Evolutionary conservation across 768 basidiomycete species (phyloP), one percentile per base, ranked within the genome.

Genomic region (Suillus weaverae): DNA sequence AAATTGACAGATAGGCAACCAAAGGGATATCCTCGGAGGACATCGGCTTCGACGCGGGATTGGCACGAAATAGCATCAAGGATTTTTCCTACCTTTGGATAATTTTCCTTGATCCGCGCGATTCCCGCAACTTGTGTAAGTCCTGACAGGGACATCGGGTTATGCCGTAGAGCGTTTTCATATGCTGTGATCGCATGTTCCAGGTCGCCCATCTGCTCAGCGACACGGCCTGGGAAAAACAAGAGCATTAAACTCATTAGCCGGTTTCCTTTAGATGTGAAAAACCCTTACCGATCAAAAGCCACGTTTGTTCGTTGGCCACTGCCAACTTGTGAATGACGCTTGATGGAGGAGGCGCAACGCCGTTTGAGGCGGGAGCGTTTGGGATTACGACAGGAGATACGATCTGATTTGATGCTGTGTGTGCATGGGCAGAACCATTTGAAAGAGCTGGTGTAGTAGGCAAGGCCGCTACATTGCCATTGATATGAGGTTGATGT

Each of bases 101-200:
- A 97, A 78, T 99, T 94, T 79, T 99, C 97, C 76, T 92, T 94
- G 83, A 95, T 94, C 82, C 97, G 90, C 78, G 94, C 95, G 77
- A 98, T 97, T 68, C 93, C 91, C 73, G 96, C 97, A 48, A 97
- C 93, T 75, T 95, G 93, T 44, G 92, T 95, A 68, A 99, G 87
- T 48, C 94, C 95, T 72, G 90, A 84, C 68, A 97, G 83, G 72
- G 93, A 96, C 77, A 88, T 86, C 72, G 95, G 91, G 73, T 98
- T 99, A 81, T 98, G 95, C 78, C 95, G 89, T 69, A 99, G 84
- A 3, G 96, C 96, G 73, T 92, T 89, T 79, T 99, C 97, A 80
- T 98, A 99, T 66, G 95, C 94, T 51, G 86, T 86, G 70, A 94
- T 83, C 56, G 97, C 97, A 68, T 95, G 90, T 73, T 97, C 95